These are phyloP conservation scores for Cryphonectria radicalis DNA, from an alignment of 2,329 filamentous ascomycete species.

Conservation along the genomic window DNA sequence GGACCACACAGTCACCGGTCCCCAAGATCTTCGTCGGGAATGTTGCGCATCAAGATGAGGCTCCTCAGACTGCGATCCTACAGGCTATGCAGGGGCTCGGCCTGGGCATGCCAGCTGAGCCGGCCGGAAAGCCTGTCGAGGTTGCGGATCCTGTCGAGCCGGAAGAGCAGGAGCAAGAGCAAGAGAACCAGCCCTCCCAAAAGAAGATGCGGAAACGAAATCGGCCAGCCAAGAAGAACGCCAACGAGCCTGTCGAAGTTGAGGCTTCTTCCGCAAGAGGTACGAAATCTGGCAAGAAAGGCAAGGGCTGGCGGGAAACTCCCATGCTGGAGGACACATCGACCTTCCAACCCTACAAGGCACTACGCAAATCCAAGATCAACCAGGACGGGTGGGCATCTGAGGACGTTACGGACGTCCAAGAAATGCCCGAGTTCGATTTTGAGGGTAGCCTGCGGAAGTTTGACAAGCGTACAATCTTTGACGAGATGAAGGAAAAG, in stretches of 20 bases:
- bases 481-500: constrained; percentile 88
- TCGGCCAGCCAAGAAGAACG: constrained; percentile 37
- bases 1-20: constrained; percentile 18
- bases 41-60: constrained; percentile 23
- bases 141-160: constrained; percentile 31
- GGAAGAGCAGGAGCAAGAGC: constrained; percentile 29
- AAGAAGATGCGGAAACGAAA: constrained; percentile 39
- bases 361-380: constrained; percentile 61
- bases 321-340: constrained; percentile 63
- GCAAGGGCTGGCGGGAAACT: constrained; percentile 63
- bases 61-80: constrained; percentile 31
- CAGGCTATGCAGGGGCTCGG: constrained; percentile 34
- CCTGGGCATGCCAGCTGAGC: constrained; percentile 29
- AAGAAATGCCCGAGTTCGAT: constrained; percentile 93
- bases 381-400: constrained; percentile 85
- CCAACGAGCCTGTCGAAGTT: constrained; percentile 36
- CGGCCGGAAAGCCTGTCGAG: constrained; percentile 32
- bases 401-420: constrained; percentile 92
- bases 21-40: constrained; percentile 23
- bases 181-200: constrained; percentile 30
- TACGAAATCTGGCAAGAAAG: constrained; percentile 38
- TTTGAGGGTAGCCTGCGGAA: constrained; percentile 89
- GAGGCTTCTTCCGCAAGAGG: constrained; percentile 32
- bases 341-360: constrained; percentile 66
- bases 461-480: constrained; percentile 91